Evolutionary conservation across 2,329 filamentous ascomycete species (phyloP), one percentile per base, ranked within the genome.

Genomic region (Aspergillus sp.): DNA sequence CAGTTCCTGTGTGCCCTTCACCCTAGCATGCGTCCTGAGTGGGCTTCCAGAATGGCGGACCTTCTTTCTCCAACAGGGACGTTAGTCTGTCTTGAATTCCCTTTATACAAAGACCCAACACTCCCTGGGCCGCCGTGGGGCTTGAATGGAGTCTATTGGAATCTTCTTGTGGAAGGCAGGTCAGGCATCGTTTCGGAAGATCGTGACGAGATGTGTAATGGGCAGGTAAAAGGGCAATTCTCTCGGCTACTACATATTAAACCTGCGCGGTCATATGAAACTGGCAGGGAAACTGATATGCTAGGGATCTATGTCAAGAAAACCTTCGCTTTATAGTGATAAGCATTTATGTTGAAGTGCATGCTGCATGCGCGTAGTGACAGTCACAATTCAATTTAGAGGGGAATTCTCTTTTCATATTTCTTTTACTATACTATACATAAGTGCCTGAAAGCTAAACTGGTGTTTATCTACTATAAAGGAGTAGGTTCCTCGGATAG

Each of bases 1-100:
- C 59, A 87, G 85, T 88, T 88, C 68, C 78, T 87, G 56, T 87
- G 83, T 65, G 85, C 85, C 22, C 74, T 88, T 0, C 83, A 83
- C 13, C 81, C 79, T 2, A 71, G 75, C 2, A 72, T 79, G 53
- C 79, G 85, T 20, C 76, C 80, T 4, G 68, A 69, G 18, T 88
- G 85, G 85, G 81, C 84, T 11, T 70, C 71, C 54, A 76, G 83
- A 54, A 82, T 84, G 72, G 55, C 57, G 9, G 34, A 50, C 2
- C 50, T 58, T 11, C 41, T 52, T 3, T 18, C 13, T 18, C 42
- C 41, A n/a, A 26, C 26, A 4, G 54, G 48, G 4, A 17, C 41
- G 4, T 30, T 88, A 22, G 69, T 87, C 36, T 39, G 36, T 17
- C 36, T 39, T 39, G 36, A 39, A 39, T 39, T 39, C 17, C 36